Conservation (phyloP, 2,329 filamentous ascomycete species). For the Aspergillus calidoustus region DNA sequence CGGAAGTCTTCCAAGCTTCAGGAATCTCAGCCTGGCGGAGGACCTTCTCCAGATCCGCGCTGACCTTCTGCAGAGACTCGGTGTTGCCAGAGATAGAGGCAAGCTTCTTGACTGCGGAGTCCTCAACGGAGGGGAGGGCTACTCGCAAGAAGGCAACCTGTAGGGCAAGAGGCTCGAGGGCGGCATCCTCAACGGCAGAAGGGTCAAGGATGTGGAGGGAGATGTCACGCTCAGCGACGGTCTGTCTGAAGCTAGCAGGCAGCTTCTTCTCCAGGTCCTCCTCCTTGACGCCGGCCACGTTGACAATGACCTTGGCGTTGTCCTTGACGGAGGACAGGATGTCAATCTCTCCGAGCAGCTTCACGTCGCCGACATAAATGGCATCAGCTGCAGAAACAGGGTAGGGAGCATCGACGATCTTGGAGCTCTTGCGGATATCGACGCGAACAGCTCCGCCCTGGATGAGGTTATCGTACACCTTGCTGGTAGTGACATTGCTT, state of each 20-base stretch:
- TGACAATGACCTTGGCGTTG: constrained; percentile 74
- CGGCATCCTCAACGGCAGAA: constrained; percentile 68
- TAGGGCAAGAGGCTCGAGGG: constrained; percentile 69
- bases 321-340: constrained; percentile 71
- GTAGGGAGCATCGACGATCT: constrained; percentile 83
- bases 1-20: constrained; percentile 75
- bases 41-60: constrained; percentile 66
- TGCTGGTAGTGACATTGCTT: constrained; percentile 64
- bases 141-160: constrained; percentile 85
- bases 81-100: constrained; percentile 62
- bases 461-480: constrained; percentile 65
- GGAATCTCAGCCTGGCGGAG: constrained; percentile 77
- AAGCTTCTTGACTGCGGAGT: constrained; percentile 69
- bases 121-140: constrained; percentile 68
- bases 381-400: constrained; percentile 78
- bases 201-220: constrained; percentile 78
- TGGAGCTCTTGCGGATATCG: constrained; percentile 82
- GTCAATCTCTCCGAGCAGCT: constrained; percentile 78
- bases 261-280: constrained; percentile 90
- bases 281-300: constrained; percentile 77
- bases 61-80: constrained; percentile 66
- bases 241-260: constrained; percentile 70
- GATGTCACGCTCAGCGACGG: constrained; percentile 70
- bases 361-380: constrained; percentile 76
- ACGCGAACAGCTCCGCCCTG: constrained; percentile 80